phyloP scores from a whole-genome alignment of 2,329 filamentous ascomycete genomes.

The Alternaria tenuissima region DNA sequence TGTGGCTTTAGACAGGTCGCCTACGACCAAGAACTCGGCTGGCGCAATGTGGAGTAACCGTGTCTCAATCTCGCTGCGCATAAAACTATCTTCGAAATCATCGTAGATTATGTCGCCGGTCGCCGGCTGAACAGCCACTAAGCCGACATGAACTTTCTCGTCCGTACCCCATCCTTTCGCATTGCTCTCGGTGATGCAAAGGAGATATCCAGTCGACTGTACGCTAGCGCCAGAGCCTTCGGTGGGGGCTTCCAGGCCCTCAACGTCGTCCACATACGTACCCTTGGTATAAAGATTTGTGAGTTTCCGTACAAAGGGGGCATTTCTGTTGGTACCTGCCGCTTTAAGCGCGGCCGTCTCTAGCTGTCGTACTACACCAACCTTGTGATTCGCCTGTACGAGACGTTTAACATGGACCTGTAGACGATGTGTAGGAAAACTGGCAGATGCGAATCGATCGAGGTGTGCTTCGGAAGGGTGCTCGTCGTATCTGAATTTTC shows the following conservation, averaged over 20 bases:
- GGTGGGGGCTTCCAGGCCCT: constrained; percentile 69
- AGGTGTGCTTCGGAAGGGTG: constrained; percentile 85
- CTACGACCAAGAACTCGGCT: constrained; percentile 93
- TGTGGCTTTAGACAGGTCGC: constrained; percentile 86
- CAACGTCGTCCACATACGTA: constrained; percentile 94
- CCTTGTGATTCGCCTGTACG: constrained; percentile 91
- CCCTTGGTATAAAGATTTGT: constrained; percentile 98
- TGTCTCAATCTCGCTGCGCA: constrained; percentile 96
- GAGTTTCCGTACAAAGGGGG: constrained; percentile 89
- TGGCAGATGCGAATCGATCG: constrained; percentile 91
- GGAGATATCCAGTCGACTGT: constrained; percentile 79
- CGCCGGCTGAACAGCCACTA: constrained; percentile 92
- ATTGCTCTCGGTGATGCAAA: constrained; percentile 88
- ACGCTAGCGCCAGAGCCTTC: constrained; percentile 63
- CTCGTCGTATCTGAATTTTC: constrained; percentile 93
- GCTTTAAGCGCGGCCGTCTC: constrained; percentile 97
- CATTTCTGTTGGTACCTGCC: constrained; percentile 90
- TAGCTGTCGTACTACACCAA: constrained; percentile 91
- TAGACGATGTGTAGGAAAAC: constrained; percentile 89
- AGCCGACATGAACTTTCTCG: constrained; percentile 90
- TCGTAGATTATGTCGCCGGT: constrained; percentile 97
- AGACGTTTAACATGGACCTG: constrained; percentile 94
- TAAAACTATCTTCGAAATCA: constrained; percentile 95
- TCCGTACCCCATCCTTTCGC: constrained; percentile 84
- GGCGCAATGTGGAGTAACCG: constrained; percentile 94